Conservation (phyloP, 306 rosid species). For the Acacia acuminata region DNA sequence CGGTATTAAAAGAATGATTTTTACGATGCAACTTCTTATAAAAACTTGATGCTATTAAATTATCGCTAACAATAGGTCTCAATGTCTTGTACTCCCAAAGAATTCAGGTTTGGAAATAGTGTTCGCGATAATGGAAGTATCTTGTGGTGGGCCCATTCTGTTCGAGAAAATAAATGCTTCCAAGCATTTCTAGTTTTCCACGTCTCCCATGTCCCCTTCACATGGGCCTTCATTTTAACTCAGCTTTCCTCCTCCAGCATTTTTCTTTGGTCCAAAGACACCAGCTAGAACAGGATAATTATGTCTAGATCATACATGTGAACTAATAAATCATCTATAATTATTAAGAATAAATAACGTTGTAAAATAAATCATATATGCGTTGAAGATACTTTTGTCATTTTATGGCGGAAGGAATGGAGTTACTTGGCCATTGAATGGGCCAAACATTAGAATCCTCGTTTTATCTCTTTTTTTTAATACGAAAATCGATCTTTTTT, state of each 20-base stretch:
- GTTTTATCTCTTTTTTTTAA: too few relatives aligned
- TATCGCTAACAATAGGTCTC: not conserved
- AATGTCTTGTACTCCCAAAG: not conserved
- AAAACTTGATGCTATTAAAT: conserved; percentile 21
- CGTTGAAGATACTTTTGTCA: too few relatives aligned
- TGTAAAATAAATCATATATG: too few relatives aligned
- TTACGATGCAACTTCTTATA: not conserved
- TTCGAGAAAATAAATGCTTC: not conserved
- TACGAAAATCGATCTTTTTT: too few relatives aligned
- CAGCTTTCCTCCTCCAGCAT: not conserved
- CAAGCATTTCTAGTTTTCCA: not conserved
- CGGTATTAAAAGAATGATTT: not conserved
- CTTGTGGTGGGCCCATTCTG: not conserved
- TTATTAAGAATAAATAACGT: not conserved
- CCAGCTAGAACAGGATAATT: too few relatives aligned
- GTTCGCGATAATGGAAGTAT: too few relatives aligned
- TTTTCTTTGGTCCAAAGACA: too few relatives aligned
- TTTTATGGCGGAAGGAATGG: too few relatives aligned
- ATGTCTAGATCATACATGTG: too few relatives aligned
- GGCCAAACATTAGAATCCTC: not conserved
- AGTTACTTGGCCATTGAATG: too few relatives aligned
- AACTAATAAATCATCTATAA: too few relatives aligned
- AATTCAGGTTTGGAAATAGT: not conserved
- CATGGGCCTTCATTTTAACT: not conserved
- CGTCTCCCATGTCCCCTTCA: too few relatives aligned